Conservation (phyloP, 2,329 filamentous ascomycete species). For the Metarhizium brunneum region DNA sequence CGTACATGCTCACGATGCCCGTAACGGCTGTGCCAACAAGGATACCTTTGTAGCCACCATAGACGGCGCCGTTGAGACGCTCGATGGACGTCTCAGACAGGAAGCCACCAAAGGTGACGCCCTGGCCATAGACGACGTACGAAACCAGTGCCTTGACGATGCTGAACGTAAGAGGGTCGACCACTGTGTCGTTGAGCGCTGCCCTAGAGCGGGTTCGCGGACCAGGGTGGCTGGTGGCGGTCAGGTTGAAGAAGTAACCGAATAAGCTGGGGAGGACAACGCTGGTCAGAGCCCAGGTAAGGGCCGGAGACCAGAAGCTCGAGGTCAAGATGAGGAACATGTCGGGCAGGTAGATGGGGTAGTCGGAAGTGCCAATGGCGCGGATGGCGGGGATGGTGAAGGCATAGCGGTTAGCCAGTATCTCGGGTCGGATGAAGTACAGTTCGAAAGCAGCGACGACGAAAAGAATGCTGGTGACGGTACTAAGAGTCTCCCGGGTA, state of each 20-base stretch:
- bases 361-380: slow-evolving; percentile 44
- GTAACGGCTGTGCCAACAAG: slow-evolving; percentile 61
- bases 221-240: slow-evolving; percentile 36
- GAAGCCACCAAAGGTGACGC: slow-evolving; percentile 52
- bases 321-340: slow-evolving; percentile 67
- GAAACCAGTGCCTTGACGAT: slow-evolving; percentile 75
- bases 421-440: slow-evolving; percentile 56
- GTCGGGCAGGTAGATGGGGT: slow-evolving; percentile 65
- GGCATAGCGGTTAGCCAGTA: slow-evolving; percentile 63
- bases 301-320: slow-evolving; percentile 75
- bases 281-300: slow-evolving; percentile 68
- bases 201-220: slow-evolving; percentile 33
- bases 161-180: slow-evolving; percentile 87
- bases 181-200: slow-evolving; percentile 41
- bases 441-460: slow-evolving; percentile 62
- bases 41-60: slow-evolving; percentile 62
- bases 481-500: slow-evolving; percentile 62
- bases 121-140: slow-evolving; percentile 70
- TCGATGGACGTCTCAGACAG: slow-evolving; percentile 50
- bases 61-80: slow-evolving; percentile 57
- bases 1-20: slow-evolving; percentile 62
- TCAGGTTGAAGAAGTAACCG: slow-evolving; percentile 89
- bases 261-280: slow-evolving; percentile 58
- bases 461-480: slow-evolving; percentile 62
- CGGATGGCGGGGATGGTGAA: slow-evolving; percentile 60